Base-by-base conservation (phyloP, 1,284 basidiomycete species). In the Leucocoprinus gongylophorus region DNA sequence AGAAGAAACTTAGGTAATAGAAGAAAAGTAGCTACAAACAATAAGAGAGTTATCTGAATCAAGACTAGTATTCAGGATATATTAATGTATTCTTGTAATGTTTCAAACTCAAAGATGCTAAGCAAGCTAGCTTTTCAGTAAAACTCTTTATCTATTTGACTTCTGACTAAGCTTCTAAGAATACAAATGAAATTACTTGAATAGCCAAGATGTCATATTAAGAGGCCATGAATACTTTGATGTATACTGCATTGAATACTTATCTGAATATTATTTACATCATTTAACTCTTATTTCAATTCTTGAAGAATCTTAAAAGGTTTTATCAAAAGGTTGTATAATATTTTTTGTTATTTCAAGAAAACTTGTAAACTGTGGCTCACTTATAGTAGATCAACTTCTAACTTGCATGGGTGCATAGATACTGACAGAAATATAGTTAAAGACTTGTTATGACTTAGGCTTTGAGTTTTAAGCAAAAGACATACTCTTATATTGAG, bases 331-430 rank as follows among this genome's bases (percentile, higher is more conserved):
- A 59, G 1, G 63, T 66, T 1, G 46, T 65, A 7, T 62, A 67
- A 49, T 59, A 58, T 68, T 15, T 59, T 69, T 37, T 50, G 60
- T 1, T 70, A 70, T 52, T 54, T 71, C 9, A 62, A 63, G 32
- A 62, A 61, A 0, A 70, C 64, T 1, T 42, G 51, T 13, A 45
- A 59, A n/a, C n/a, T n/a, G n/a, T n/a, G n/a, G n/a, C n/a, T n/a
- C n/a, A n/a, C n/a, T n/a, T n/a, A n/a, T n/a, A n/a, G n/a, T n/a
- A n/a, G n/a, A n/a, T n/a, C n/a, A n/a, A n/a, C n/a, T n/a, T n/a
- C n/a, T n/a, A n/a, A n/a, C n/a, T n/a, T n/a, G n/a, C n/a, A n/a
- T n/a, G n/a, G n/a, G n/a, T n/a, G n/a, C n/a, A n/a, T n/a, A n/a
- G n/a, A n/a, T n/a, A n/a, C n/a, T n/a, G n/a, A n/a, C n/a, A n/a